A percentile compares a stretch with the other conserved stretches of the same genome.
Evolutionary conservation across 768 basidiomycete genomes (phyloP).

Genomic region (Amanita fuliginea): DNA sequence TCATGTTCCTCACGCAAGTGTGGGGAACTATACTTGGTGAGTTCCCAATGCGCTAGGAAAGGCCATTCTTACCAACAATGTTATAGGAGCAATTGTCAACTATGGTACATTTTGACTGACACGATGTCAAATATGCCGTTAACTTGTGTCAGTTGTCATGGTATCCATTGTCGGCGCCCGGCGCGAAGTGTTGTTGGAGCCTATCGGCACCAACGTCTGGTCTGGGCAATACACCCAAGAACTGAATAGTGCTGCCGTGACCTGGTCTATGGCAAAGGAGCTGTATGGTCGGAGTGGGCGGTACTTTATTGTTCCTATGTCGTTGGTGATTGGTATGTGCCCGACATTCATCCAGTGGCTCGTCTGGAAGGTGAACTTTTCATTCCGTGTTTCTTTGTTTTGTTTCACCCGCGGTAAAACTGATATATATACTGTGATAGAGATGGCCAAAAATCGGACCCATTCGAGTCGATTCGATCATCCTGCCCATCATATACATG

Average conservation of each 20-base stretch:
- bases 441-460: constrained; percentile 45
- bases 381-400: too few relatives aligned
- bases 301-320: constrained; percentile 46
- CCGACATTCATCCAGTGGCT: constrained; percentile 44
- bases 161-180: constrained; percentile 40
- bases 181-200: constrained; percentile 38
- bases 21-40: constrained; percentile 50
- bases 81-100: constrained; percentile 23
- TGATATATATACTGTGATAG: constrained; percentile 9
- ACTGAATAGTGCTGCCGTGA: constrained; percentile 47
- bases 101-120: constrained; percentile 19
- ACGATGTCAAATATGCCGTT: background rate
- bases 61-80: background rate
- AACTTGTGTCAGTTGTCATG: constrained; percentile 38
- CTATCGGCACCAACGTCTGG: constrained; percentile 53
- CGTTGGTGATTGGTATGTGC: constrained; percentile 41
- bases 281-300: constrained; percentile 43
- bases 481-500: constrained; percentile 47
- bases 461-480: constrained; percentile 34
- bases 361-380: constrained; percentile 29
- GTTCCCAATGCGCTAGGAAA: too few relatives aligned
- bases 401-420: too few relatives aligned
- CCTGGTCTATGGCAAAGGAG: constrained; percentile 53
- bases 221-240: constrained; percentile 40
- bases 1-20: constrained; percentile 56